Conservation (phyloP, 768 basidiomycete genomes). For the Xerocomellus chrysenteron region DNA sequence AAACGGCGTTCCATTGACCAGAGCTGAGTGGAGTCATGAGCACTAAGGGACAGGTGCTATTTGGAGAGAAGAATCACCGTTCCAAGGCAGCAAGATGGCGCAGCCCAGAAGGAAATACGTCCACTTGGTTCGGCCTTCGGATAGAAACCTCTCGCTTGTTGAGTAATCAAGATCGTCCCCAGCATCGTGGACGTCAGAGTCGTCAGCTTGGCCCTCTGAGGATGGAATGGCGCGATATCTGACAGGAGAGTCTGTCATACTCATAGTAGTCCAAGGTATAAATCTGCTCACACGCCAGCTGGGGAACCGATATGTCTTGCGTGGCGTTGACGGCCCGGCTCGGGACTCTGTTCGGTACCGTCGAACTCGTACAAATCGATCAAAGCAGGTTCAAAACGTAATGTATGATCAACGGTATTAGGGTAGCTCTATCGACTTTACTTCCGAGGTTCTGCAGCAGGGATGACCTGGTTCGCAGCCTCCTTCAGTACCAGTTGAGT, state of each 20-base stretch:
- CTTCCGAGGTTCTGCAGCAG: conserved; percentile 23
- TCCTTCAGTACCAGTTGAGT: conserved; percentile 50
- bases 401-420: neutral
- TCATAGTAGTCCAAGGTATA: neutral
- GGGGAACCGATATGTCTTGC: too few relatives aligned
- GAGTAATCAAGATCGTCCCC: conserved; percentile 14
- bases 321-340: too few relatives aligned
- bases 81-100: conserved; percentile 85
- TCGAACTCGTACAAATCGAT: too few relatives aligned
- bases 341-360: too few relatives aligned
- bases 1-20: conserved; percentile 85
- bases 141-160: conserved; percentile 23
- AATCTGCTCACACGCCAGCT: too few relatives aligned
- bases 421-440: conserved; percentile 1
- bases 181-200: neutral
- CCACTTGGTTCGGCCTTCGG: conserved; percentile 53
- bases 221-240: conserved; percentile 23
- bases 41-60: neutral
- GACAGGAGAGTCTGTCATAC: conserved; percentile 9
- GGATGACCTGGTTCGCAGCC: conserved; percentile 61
- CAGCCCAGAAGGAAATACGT: conserved; percentile 75
- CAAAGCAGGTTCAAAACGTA: neutral
- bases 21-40: conserved; percentile 44
- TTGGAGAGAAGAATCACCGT: conserved; percentile 52
- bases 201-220: conserved; percentile 12